These are phyloP conservation scores for Carex sylvatica DNA, from an alignment of 202 grass and related monocot genomes.

Conservation along the genomic window DNA sequence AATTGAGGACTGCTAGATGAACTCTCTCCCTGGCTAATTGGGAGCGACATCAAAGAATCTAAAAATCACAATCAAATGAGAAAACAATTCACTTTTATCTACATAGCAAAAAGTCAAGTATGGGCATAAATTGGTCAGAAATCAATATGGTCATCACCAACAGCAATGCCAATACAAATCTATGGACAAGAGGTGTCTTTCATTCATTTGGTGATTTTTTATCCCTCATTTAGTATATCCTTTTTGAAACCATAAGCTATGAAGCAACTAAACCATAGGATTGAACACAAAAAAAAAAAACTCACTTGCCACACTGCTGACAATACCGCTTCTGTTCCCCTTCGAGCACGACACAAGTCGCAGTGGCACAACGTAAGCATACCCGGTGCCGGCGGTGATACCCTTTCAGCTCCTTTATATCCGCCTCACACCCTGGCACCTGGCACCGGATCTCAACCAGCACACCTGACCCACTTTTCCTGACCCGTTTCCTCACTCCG, in stretches of 20 bases:
- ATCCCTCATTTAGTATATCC: neutral
- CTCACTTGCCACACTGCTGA: slow-evolving; percentile 99
- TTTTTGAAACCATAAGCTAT: neutral
- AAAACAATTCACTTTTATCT: neutral
- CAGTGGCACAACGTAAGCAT: slow-evolving; percentile 68
- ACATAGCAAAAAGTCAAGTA: neutral
- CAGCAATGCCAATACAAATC: neutral
- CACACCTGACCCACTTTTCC: slow-evolving; percentile 32
- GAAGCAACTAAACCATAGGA: neutral
- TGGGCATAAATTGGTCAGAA: neutral
- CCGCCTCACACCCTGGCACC: slow-evolving; percentile 69
- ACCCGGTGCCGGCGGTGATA: slow-evolving; percentile 89
- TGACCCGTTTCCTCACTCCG: slow-evolving; percentile 60
- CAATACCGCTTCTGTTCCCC: slow-evolving; percentile 75
- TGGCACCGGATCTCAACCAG: slow-evolving; percentile 68
- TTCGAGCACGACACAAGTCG: slow-evolving; percentile 56
- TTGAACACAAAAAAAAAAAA: slow-evolving; percentile 9
- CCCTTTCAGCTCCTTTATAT: slow-evolving; percentile 90
- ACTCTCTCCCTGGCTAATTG: neutral
- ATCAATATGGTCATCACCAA: neutral
- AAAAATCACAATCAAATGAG: neutral
- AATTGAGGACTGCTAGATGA: neutral
- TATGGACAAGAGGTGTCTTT: neutral
- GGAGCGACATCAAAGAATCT: neutral
- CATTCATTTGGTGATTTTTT: neutral